Conservation (phyloP, 345 rosid genomes). For the Eucalyptus guilfoylei region DNA sequence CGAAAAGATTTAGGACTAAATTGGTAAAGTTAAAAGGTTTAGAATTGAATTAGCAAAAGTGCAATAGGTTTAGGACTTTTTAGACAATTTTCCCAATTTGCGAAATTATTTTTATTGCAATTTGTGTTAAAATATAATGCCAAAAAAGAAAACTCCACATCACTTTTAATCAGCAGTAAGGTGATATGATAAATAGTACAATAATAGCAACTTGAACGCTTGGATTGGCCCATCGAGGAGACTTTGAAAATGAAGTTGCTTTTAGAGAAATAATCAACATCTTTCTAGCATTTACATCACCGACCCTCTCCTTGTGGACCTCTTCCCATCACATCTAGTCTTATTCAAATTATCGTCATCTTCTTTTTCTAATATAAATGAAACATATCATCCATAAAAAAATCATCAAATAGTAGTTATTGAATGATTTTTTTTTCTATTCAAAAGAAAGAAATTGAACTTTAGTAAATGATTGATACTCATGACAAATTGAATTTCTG, state of each 20-base stretch:
- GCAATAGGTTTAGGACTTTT: too few species aligned
- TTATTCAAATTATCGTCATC: background rate
- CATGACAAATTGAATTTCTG: background rate
- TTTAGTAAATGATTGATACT: background rate
- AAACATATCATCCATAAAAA: background rate
- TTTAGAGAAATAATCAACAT: background rate
- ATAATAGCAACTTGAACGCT: background rate
- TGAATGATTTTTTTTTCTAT: background rate
- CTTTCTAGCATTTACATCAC: background rate
- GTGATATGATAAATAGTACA: background rate
- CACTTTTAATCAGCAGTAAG: background rate
- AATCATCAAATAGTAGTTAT: background rate
- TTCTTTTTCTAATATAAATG: background rate
- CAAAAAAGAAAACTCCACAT: background rate
- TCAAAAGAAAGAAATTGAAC: background rate
- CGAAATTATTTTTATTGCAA: background rate
- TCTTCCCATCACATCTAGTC: background rate
- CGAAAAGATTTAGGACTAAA: too few species aligned
- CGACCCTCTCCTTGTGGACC: background rate
- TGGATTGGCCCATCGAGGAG: background rate
- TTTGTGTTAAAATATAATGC: background rate
- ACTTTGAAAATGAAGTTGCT: background rate
- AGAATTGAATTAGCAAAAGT: too few species aligned
- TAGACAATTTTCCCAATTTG: too few species aligned
- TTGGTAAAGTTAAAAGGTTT: too few species aligned